Conservation (phyloP, 2,329 filamentous ascomycete genomes). For the Neonectria punicea region DNA sequence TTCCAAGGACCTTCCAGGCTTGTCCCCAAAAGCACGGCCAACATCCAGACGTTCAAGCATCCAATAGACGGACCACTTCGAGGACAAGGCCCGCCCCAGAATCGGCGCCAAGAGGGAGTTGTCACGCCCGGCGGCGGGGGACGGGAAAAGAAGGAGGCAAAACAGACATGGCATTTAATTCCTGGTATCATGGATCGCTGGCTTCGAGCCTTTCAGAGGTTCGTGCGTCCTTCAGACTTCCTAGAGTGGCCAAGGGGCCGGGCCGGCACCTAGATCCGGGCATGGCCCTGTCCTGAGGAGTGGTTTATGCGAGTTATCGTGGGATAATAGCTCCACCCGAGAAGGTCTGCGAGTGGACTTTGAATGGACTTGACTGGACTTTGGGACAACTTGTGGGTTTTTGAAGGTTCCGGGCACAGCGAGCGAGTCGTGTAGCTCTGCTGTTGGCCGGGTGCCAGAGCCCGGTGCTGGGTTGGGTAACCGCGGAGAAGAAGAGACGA, state of each 20-base stretch:
- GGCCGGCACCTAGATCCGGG: conserved; percentile 37
- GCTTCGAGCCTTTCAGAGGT: conserved; percentile 17
- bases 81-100: conserved; percentile 3
- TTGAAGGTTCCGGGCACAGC: conserved; percentile 13
- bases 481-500: neutral
- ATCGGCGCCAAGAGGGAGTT: conserved; percentile 1
- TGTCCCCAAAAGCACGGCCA: neutral
- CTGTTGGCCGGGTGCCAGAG: conserved; percentile 5
- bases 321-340: conserved; percentile 27
- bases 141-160: neutral
- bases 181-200: conserved; percentile 5
- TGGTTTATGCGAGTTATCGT: conserved; percentile 28
- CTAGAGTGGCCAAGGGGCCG: conserved; percentile 29
- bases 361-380: neutral
- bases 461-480: conserved; percentile 15
- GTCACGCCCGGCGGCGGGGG: conserved; percentile 4
- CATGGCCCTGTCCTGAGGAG: conserved; percentile 21
- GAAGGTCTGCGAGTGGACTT: conserved; percentile 23
- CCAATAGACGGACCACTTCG: neutral
- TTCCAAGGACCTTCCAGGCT: conserved; percentile 12
- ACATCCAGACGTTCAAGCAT: conserved; percentile 2
- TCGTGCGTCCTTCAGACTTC: conserved; percentile 14
- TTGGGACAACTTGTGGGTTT: conserved; percentile 28
- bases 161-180: conserved; percentile 4
- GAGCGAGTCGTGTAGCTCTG: conserved; percentile 13